phyloP scores from a whole-genome alignment of 495 filamentous ascomycete genomes.

The Xylaria flabelliformis region DNA sequence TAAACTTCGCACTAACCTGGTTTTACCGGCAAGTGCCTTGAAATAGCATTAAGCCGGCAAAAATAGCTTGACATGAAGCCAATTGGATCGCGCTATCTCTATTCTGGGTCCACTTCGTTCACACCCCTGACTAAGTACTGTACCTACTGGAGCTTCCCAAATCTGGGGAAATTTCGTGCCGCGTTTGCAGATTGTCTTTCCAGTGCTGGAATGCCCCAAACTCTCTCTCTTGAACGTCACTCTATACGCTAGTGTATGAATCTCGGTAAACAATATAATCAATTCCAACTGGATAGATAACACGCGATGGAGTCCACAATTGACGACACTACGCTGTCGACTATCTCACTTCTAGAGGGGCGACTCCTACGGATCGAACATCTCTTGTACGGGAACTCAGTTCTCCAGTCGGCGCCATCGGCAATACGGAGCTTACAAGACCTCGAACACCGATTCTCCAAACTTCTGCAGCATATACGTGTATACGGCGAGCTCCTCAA shows the following conservation, averaged over 20 bases:
- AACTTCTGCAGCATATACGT: constrained; percentile 47
- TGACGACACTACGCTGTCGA: constrained; percentile 62
- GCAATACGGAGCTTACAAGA: constrained; percentile 62
- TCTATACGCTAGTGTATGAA: not conserved
- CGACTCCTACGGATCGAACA: constrained; percentile 78
- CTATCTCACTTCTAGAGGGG: constrained; percentile 77
- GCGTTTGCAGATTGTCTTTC: not conserved
- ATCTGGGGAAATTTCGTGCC: constrained; percentile 15
- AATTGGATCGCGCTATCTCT: not conserved
- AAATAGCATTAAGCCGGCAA: not conserved
- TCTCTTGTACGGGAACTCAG: constrained; percentile 65
- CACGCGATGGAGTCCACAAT: constrained; percentile 53
- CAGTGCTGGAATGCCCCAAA: not conserved
- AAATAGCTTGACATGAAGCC: not conserved
- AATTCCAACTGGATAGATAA: constrained; percentile 17
- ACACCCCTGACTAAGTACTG: constrained; percentile 4
- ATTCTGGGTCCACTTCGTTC: not conserved
- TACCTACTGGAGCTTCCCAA: constrained; percentile 43
- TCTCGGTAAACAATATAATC: not conserved
- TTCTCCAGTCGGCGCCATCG: constrained; percentile 50
- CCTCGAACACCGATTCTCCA: constrained; percentile 63
- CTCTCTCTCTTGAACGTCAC: not conserved
- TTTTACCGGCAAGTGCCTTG: not conserved
- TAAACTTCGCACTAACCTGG: not conserved
- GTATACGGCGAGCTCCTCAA: constrained; percentile 57